These are phyloP conservation scores for Dictyostelium brefeldianum DNA, from an alignment of 78 protist species.

Conservation along the genomic window DNA sequence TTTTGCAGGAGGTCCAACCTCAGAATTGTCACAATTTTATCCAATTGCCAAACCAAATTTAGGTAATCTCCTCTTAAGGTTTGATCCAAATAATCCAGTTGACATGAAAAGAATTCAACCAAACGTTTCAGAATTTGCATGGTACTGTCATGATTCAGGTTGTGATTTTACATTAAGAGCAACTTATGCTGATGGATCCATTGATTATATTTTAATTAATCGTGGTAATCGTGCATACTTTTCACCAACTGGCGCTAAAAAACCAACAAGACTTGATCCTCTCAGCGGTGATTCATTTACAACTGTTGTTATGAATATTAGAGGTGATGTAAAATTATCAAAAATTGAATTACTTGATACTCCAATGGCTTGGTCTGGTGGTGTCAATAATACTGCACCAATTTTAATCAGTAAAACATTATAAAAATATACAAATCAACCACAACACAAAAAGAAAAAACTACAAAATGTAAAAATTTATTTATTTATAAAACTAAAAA, in stretches of 20 bases:
- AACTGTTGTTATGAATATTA: neutral
- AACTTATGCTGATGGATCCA: conserved; percentile 14
- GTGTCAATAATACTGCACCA: neutral
- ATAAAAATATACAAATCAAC: too few relatives aligned
- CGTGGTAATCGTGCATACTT: neutral
- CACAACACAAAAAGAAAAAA: too few relatives aligned
- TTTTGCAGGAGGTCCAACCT: neutral
- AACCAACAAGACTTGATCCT: neutral
- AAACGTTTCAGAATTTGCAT: neutral
- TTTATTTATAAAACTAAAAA: too few relatives aligned
- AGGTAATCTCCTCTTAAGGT: conserved; percentile 19
- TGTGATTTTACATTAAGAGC: conserved; percentile 56
- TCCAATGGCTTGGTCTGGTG: neutral
- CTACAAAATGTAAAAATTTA: too few relatives aligned
- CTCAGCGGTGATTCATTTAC: neutral
- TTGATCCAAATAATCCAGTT: conserved; percentile 32
- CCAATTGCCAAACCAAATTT: neutral
- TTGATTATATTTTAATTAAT: neutral
- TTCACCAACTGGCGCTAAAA: neutral
- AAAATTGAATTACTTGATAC: conserved; percentile 39
- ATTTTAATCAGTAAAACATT: conserved; percentile 8
- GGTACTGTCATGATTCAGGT: conserved; percentile 30
- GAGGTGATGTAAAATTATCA: neutral
- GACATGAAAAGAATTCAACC: neutral
- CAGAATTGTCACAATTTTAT: neutral